Conservation (phyloP, 139 green algal genomes). For the Nannochloris sp. region DNA sequence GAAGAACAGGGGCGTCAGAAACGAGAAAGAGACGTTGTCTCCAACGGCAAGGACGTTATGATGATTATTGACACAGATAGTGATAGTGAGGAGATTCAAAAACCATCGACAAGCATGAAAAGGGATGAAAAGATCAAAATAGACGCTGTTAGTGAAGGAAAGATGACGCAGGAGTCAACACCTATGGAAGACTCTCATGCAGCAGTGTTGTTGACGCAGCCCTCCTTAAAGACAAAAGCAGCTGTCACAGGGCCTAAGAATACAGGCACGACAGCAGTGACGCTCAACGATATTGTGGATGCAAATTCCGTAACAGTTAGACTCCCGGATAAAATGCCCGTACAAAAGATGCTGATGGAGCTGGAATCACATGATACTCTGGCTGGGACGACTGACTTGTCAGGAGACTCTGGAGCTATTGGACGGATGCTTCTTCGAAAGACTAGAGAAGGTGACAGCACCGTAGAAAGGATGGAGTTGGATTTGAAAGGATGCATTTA, state of each 20-base stretch:
- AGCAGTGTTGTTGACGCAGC: background rate
- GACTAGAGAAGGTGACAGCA: background rate
- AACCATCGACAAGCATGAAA: background rate
- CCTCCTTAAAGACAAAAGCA: background rate
- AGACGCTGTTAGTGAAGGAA: background rate
- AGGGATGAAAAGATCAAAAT: background rate
- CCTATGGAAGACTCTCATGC: background rate
- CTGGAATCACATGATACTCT: slow-evolving; percentile 4
- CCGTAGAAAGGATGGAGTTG: background rate
- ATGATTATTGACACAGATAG: slow-evolving; percentile 4
- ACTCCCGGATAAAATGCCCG: background rate
- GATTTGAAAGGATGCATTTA: slow-evolving; percentile 22
- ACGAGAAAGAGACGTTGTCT: background rate
- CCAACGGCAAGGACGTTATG: slow-evolving; percentile 9
- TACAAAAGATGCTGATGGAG: slow-evolving; percentile 18
- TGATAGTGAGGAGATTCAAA: background rate
- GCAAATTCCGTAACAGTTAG: background rate
- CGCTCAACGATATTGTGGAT: background rate
- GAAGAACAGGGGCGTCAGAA: background rate
- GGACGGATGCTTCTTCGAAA: slow-evolving; percentile 18
- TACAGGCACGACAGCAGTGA: background rate
- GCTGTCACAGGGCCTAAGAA: no score
- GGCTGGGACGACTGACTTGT: slow-evolving; percentile 24
- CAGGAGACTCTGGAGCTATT: slow-evolving; percentile 27
- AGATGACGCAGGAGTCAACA: background rate